These are phyloP conservation scores for Aspergillus sp. DNA, from an alignment of 2,329 filamentous ascomycete genomes.

Conservation along the genomic window DNA sequence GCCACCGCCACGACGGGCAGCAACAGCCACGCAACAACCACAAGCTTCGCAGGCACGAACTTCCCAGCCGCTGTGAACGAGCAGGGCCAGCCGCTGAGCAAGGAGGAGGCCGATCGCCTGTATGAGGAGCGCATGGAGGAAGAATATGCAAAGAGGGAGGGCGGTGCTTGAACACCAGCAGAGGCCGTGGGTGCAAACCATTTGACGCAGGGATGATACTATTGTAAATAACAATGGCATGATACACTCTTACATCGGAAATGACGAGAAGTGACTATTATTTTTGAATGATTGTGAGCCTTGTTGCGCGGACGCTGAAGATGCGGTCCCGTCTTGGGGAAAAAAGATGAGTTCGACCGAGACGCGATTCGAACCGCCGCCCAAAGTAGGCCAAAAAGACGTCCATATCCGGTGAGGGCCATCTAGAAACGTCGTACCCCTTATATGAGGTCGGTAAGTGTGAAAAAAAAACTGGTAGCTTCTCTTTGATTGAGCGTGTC, in stretches of 20 bases:
- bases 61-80: constrained; percentile 22
- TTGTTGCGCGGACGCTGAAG: not conserved
- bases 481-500: constrained; percentile 86
- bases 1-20: constrained; percentile 18
- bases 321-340: not conserved
- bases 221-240: not conserved
- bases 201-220: not conserved
- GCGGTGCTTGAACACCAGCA: constrained; percentile 39
- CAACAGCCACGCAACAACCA: constrained; percentile 23
- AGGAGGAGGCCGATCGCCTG: constrained; percentile 48
- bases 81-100: constrained; percentile 37
- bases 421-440: not conserved
- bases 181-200: too few relatives aligned
- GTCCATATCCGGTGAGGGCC: not conserved
- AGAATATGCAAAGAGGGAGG: constrained; percentile 52
- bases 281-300: not conserved
- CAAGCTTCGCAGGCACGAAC: constrained; percentile 20
- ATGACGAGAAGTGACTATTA: not conserved
- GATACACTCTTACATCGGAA: not conserved
- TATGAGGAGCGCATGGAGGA: constrained; percentile 54
- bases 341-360: not conserved
- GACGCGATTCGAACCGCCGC: constrained; percentile 20
- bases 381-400: not conserved
- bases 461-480: constrained; percentile 67
- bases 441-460: constrained; percentile 22